Evolutionary conservation across 306 rosid genomes (phyloP).

Genomic region (Quercus dentata): DNA sequence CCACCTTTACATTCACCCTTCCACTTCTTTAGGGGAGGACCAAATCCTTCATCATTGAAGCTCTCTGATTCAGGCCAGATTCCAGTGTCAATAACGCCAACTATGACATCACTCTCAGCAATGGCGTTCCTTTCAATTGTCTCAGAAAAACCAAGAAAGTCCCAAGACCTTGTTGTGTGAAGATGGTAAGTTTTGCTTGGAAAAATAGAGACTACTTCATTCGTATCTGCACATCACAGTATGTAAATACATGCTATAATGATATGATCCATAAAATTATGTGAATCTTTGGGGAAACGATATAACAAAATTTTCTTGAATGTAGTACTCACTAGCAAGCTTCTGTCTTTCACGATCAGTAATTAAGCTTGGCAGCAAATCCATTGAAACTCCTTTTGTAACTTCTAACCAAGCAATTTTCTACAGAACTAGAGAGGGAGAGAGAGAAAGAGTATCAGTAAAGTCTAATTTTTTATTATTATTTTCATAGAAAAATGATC

Average conservation of each 20-base stretch:
- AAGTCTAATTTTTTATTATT: too few species aligned
- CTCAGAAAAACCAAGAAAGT: slow-evolving; percentile 17
- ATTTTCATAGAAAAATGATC: too few species aligned
- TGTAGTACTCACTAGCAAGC: neutral
- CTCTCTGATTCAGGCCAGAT: slow-evolving; percentile 29
- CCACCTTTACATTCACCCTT: slow-evolving; percentile 14
- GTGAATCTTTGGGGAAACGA: too few species aligned
- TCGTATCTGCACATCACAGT: neutral
- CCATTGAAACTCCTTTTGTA: slow-evolving; percentile 27
- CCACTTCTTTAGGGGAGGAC: slow-evolving; percentile 25
- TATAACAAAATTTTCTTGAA: neutral
- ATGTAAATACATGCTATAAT: neutral
- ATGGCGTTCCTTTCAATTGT: neutral
- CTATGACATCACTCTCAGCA: slow-evolving; percentile 6
- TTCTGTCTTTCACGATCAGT: neutral
- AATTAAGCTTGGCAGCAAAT: slow-evolving; percentile 9
- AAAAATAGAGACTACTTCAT: slow-evolving; percentile 19
- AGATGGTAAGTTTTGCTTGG: slow-evolving; percentile 3
- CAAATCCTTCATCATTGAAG: slow-evolving; percentile 17
- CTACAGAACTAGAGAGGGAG: neutral
- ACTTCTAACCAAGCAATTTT: neutral
- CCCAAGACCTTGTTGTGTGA: slow-evolving; percentile 26
- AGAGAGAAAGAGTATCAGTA: too few species aligned
- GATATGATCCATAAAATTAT: too few species aligned
- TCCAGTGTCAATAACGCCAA: slow-evolving; percentile 24